Conservation (phyloP, 1,284 basidiomycete species). For the Cryptococcus floricola region DNA sequence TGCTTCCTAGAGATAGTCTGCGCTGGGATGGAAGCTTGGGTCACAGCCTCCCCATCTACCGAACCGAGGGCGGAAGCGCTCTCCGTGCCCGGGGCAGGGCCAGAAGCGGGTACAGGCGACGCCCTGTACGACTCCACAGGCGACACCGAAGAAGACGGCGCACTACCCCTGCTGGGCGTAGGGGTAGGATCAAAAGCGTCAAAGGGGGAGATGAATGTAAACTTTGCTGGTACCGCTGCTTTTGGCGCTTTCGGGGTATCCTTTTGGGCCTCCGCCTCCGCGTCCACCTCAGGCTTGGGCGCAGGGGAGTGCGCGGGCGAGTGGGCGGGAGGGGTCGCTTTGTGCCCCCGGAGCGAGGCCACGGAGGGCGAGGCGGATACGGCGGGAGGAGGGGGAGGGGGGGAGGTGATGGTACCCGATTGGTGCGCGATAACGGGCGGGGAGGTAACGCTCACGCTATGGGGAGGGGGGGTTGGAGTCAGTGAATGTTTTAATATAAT, state of each 20-base stretch:
- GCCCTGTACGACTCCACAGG: not conserved
- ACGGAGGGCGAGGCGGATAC: not conserved
- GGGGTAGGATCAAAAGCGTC: conserved; percentile 31
- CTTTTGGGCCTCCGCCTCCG: not conserved
- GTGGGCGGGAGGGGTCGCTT: conserved; percentile 1
- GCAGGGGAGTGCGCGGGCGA: conserved; percentile 4
- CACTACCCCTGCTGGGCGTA: not conserved
- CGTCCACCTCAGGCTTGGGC: too few relatives aligned
- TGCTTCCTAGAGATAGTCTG: not conserved
- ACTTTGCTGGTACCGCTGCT: conserved; percentile 14
- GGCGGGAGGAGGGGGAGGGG: not conserved
- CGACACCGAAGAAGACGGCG: conserved; percentile 1
- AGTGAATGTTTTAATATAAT: too few relatives aligned
- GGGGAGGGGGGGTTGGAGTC: too few relatives aligned
- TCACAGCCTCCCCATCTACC: not conserved
- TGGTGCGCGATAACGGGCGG: not conserved
- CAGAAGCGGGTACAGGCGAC: not conserved
- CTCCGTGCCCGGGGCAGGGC: too few relatives aligned
- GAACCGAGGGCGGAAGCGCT: too few relatives aligned
- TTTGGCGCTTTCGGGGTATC: not conserved
- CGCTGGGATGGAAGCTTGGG: not conserved
- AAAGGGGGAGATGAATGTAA: conserved; percentile 46
- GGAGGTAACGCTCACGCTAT: not conserved
- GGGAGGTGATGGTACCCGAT: not conserved
- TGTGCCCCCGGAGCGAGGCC: not conserved